Conservation (phyloP, 2,329 filamentous ascomycete species). For the Aspergillus sp. region DNA sequence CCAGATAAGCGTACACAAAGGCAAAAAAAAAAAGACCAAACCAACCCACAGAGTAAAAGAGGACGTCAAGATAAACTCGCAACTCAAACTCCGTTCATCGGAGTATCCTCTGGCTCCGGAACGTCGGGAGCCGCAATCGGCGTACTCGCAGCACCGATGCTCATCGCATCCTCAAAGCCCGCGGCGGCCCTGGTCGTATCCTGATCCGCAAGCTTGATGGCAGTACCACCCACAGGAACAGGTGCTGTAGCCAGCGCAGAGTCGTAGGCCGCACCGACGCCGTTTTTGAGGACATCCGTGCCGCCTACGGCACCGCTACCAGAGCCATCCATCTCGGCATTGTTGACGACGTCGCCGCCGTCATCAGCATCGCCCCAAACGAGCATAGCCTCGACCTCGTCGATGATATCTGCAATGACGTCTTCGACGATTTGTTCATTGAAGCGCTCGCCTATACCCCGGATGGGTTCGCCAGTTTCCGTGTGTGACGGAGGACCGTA, state of each 20-base stretch:
- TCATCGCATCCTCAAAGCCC: constrained; percentile 30
- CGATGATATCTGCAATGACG: constrained; percentile 87
- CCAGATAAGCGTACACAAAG: not conserved
- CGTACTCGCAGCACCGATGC: constrained; percentile 29
- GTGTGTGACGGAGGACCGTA: constrained; percentile 68
- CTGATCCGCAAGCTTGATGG: constrained; percentile 26
- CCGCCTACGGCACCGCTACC: constrained; percentile 35
- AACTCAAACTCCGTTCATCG: constrained; percentile 24
- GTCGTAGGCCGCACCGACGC: constrained; percentile 38
- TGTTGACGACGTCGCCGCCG: constrained; percentile 38
- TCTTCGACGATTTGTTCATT: constrained; percentile 95
- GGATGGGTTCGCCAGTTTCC: constrained; percentile 51
- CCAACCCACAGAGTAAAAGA: not conserved
- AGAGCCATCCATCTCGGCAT: constrained; percentile 30
- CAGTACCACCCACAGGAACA: constrained; percentile 6
- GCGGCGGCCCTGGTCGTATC: constrained; percentile 19
- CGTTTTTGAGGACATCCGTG: constrained; percentile 38
- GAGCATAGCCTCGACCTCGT: constrained; percentile 80
- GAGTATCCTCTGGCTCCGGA: constrained; percentile 21
- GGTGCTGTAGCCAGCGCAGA: constrained; percentile 22
- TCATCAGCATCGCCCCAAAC: constrained; percentile 58
- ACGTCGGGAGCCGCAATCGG: constrained; percentile 21
- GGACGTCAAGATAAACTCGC: not conserved
- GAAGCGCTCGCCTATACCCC: constrained; percentile 77
- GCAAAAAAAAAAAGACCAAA: not conserved